Evolutionary conservation across 768 basidiomycete species (phyloP).

Genomic region (Termitomyces titanicus): DNA sequence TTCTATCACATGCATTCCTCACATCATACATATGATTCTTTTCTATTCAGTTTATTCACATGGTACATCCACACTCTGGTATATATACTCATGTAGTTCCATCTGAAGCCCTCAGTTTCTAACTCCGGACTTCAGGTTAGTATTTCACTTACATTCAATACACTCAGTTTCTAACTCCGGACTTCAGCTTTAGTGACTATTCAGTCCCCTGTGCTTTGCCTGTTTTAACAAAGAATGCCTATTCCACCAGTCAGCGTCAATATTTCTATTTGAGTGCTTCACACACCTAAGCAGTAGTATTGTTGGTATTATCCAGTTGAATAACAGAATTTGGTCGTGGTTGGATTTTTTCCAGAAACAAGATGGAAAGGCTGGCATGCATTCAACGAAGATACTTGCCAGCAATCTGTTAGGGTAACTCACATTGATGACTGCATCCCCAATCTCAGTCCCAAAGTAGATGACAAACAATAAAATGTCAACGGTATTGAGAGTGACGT

Average conservation of each 20-base stretch:
- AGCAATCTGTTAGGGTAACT: constrained; percentile 13
- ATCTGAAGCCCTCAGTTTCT: too few relatives aligned
- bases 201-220: too few relatives aligned
- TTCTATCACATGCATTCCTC: too few relatives aligned
- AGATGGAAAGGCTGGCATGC: constrained; percentile 47
- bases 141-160: too few relatives aligned
- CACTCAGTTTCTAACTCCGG: too few relatives aligned
- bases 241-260: neutral
- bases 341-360: constrained; percentile 50
- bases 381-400: neutral
- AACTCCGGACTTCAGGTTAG: too few relatives aligned
- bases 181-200: too few relatives aligned
- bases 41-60: too few relatives aligned
- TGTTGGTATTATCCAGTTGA: constrained; percentile 59
- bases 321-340: constrained; percentile 64
- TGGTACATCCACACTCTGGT: too few relatives aligned
- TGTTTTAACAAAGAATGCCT: constrained; percentile 65
- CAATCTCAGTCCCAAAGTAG: constrained; percentile 53
- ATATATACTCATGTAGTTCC: too few relatives aligned
- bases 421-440: constrained; percentile 57
- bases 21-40: too few relatives aligned
- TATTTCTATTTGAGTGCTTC: neutral
- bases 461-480: constrained; percentile 55
- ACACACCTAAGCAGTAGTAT: constrained; percentile 55
- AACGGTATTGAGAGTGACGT: constrained; percentile 58